phyloP scores from a whole-genome alignment of 169 alveolate species.

The Plasmodium malariae region DNA sequence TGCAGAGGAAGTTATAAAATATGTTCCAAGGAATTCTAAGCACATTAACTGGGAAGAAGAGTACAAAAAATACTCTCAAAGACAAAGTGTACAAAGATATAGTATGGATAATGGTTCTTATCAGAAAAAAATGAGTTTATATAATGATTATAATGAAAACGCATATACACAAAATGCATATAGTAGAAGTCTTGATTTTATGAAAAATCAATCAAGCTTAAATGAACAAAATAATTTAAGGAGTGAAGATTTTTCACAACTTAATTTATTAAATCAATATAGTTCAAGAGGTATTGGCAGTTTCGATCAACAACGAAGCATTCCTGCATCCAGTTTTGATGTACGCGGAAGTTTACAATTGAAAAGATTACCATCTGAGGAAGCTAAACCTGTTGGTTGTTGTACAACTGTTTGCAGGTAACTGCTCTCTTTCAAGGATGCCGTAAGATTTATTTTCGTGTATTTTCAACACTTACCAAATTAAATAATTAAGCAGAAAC shows the following conservation, averaged over 20 bases:
- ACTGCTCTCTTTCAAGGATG: background rate
- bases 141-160: constrained; percentile 54
- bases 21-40: constrained; percentile 85
- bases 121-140: constrained; percentile 40
- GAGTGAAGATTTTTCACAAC: constrained; percentile 57
- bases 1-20: constrained; percentile 90
- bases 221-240: constrained; percentile 39
- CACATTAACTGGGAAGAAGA: constrained; percentile 89
- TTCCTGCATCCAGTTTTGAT: constrained; percentile 57
- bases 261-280: constrained; percentile 36
- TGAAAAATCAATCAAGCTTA: constrained; percentile 26
- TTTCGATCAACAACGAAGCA: constrained; percentile 20
- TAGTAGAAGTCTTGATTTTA: constrained; percentile 26
- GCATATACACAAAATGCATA: constrained; percentile 61
- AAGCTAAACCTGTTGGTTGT: constrained; percentile 71
- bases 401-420: constrained; percentile 47
- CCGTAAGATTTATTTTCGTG: background rate
- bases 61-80: constrained; percentile 59
- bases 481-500: background rate
- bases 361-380: constrained; percentile 76
- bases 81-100: constrained; percentile 10
- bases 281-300: constrained; percentile 38
- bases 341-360: constrained; percentile 46
- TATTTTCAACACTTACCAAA: background rate
- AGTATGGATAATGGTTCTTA: constrained; percentile 20